These are phyloP conservation scores for Biscogniauxia sp. DNA, from an alignment of 2,329 filamentous ascomycete genomes.

Conservation along the genomic window DNA sequence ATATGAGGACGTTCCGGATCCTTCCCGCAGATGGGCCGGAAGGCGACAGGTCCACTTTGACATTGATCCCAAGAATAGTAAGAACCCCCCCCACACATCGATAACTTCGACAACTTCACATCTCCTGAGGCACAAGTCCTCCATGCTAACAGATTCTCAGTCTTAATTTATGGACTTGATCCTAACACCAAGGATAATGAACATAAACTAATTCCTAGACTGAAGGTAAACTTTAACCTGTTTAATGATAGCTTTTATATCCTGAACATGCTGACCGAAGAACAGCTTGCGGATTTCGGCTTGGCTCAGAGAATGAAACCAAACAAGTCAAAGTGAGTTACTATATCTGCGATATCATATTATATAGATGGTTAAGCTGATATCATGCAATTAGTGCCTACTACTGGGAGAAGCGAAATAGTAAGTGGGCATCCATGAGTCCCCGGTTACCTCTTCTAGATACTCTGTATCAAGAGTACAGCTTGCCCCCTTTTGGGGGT, in stretches of 20 bases:
- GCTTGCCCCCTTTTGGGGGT: too few relatives aligned
- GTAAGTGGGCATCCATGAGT: too few relatives aligned
- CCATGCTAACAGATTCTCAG: slow-evolving; percentile 6
- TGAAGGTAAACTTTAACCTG: slow-evolving; percentile 17
- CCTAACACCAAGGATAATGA: slow-evolving; percentile 13
- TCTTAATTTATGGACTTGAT: slow-evolving; percentile 18
- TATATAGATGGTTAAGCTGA: background rate
- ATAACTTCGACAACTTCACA: background rate
- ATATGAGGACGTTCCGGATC: slow-evolving; percentile 17
- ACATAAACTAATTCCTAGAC: slow-evolving; percentile 16
- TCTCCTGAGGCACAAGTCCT: background rate
- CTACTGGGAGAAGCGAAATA: slow-evolving; percentile 5
- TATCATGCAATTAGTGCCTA: slow-evolving; percentile 5
- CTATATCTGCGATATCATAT: background rate
- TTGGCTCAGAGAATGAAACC: slow-evolving; percentile 9
- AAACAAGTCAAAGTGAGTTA: slow-evolving; percentile 19
- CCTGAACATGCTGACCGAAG: background rate
- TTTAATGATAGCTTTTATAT: background rate
- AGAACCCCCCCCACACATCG: slow-evolving; percentile 1
- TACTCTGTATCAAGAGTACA: too few relatives aligned
- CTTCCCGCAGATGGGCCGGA: slow-evolving; percentile 13
- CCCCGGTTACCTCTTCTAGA: too few relatives aligned
- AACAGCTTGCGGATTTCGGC: slow-evolving; percentile 23
- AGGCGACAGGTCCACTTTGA: slow-evolving; percentile 24
- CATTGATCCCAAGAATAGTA: slow-evolving; percentile 23